A percentile compares a stretch with the other conserved stretches of the same genome.
Conservation (phyloP, 345 rosid genomes). For the Raphanus raphanistrum region DNA sequence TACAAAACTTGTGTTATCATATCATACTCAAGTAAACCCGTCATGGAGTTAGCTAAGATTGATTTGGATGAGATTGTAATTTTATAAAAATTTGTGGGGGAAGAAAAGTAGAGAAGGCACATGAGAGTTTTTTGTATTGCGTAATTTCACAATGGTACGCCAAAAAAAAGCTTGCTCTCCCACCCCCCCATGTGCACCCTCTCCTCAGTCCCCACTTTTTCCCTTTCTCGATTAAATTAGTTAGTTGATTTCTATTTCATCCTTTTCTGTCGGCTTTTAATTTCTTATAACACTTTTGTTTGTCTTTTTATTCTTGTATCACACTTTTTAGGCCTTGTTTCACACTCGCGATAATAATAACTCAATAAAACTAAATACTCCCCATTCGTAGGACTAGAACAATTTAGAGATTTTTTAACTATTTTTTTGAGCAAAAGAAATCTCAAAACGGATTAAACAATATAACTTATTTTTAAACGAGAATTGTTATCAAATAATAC, state of each 20-base stretch:
- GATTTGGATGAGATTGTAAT: not conserved
- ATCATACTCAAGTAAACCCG: not conserved
- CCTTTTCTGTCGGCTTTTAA: constrained; percentile 23
- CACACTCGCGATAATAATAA: not conserved
- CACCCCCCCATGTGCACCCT: constrained; percentile 35
- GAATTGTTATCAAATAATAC: not conserved
- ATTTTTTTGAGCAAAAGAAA: not conserved
- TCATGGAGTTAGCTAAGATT: not conserved
- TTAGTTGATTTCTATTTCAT: not conserved
- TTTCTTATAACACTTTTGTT: not conserved
- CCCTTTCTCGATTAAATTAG: not conserved
- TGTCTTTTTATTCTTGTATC: not conserved
- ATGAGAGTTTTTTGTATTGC: constrained; percentile 22
- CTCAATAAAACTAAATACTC: constrained; percentile 29
- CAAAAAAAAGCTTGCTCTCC: not conserved
- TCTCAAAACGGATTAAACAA: not conserved
- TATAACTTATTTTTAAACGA: not conserved
- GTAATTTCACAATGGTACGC: constrained; percentile 21
- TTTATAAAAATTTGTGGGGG: not conserved
- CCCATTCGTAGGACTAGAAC: constrained; percentile 6
- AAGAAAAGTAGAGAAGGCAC: constrained; percentile 1
- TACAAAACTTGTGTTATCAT: not conserved
- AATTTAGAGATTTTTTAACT: not conserved
- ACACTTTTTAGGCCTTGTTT: constrained; percentile 19
- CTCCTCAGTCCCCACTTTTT: constrained; percentile 33